Evolutionary conservation across 2,329 filamentous ascomycete genomes (phyloP).

Genomic region (Talaromyces piceae): DNA sequence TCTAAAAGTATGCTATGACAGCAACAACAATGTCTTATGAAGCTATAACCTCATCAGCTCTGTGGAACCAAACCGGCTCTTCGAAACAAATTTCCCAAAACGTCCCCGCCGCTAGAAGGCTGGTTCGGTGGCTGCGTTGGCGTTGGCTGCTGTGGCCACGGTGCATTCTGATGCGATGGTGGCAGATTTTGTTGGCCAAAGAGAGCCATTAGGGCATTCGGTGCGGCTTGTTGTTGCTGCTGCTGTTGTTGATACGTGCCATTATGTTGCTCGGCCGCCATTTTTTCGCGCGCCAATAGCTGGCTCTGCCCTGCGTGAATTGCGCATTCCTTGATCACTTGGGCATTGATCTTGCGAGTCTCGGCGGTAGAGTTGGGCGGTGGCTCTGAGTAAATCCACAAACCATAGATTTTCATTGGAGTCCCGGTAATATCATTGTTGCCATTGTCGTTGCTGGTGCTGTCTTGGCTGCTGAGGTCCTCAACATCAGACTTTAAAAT

Average conservation of each 20-base stretch:
- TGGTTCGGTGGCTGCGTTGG: slow-evolving; percentile 14
- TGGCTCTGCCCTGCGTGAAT: slow-evolving; percentile 44
- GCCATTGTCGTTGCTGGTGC: slow-evolving; percentile 17
- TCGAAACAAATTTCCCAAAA: slow-evolving; percentile 37
- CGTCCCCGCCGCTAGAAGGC: slow-evolving; percentile 20
- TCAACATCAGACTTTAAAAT: slow-evolving; percentile 47
- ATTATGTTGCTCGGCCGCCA: slow-evolving; percentile 28
- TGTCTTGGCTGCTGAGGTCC: not conserved
- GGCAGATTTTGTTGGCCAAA: slow-evolving; percentile 48
- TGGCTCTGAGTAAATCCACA: slow-evolving; percentile 59
- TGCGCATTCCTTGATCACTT: slow-evolving; percentile 50
- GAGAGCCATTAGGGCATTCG: slow-evolving; percentile 43
- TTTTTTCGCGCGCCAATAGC: slow-evolving; percentile 34
- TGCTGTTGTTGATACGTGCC: slow-evolving; percentile 21
- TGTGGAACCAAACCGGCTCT: slow-evolving; percentile 29
- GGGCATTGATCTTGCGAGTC: slow-evolving; percentile 44
- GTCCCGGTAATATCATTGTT: slow-evolving; percentile 6
- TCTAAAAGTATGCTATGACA: not conserved
- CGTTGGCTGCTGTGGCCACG: not conserved
- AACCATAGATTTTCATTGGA: slow-evolving; percentile 47
- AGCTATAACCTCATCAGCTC: not conserved
- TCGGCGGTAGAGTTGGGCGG: slow-evolving; percentile 48
- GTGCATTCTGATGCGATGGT: not conserved
- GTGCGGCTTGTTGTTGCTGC: slow-evolving; percentile 30
- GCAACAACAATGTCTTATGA: not conserved